Base-by-base conservation (phyloP, 495 filamentous ascomycete genomes). In the Penicillium cinerascens region DNA sequence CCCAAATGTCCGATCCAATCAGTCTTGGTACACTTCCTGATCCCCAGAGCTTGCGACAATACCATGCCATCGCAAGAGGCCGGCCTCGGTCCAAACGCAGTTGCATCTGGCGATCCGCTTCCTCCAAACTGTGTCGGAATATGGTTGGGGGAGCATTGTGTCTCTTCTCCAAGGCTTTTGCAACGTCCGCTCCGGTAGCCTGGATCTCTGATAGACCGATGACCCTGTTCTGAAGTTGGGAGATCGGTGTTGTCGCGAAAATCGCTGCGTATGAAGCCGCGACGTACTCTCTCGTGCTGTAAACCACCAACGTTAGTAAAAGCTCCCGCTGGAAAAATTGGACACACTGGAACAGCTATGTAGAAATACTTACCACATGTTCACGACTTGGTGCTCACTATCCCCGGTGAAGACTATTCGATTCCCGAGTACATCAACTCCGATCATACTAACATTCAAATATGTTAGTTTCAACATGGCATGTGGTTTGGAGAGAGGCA, bases 31-130 rank as follows among this genome's bases (percentile, higher is more conserved):
- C n/a, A 13, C 55, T 33, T 38, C 62, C 62, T 15, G 50, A 38
- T 33, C 50, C 59, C 63, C 59, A 62, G 1, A 59, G 36, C 21
- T 52, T 52, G 18, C 59, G 59, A 33, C 56, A 57, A 22, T 57
- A 59, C 13, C 18, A 46, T 13, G 54, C 33, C 6, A 60, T 6
- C 8, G 48, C 54, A 35, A 60, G 25, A 17, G 44, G 29, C 7
- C 26, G 29, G 1, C 42, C 45, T n/a, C n/a, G 13, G 4, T 16
- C 33, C 21, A 64, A 21, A 21, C 20, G 33, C 5, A 44, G 27
- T 17, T 56, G 42, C 15, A 57, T 52, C 25, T 38, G 42, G 3
- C 29, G 26, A 40, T 54, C 51, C 7, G 54, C 44, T 21, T 56
- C 44, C 2, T 51, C 49, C 10, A 55, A 25, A 35, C 49, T 56